Percentiles rank a stretch among this genome's conserved stretches.
Conservation (phyloP, 1,139 yeast species). For the Pichia sp. region DNA sequence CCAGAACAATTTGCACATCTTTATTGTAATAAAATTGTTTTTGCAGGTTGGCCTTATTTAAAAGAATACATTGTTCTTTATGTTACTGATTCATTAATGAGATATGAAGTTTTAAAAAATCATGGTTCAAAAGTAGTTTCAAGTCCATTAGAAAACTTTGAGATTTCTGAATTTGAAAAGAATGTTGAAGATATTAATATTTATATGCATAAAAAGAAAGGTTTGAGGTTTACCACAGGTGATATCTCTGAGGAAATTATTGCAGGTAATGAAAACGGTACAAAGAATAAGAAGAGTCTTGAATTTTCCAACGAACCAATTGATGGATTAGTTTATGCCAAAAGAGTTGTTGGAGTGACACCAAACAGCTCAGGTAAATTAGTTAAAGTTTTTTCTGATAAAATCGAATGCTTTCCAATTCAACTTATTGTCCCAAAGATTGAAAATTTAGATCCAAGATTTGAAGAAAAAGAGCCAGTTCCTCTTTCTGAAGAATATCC, state of each 20-base stretch:
- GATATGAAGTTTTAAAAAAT: conserved; percentile 39
- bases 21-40: conserved; percentile 54
- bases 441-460: conserved; percentile 67
- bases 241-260: conserved; percentile 14
- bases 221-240: conserved; percentile 20
- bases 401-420: conserved; percentile 57
- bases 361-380: conserved; percentile 67
- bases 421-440: conserved; percentile 78
- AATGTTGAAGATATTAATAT: conserved; percentile 19
- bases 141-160: conserved; percentile 34
- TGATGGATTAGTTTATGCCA: conserved; percentile 57
- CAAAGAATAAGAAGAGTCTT: conserved; percentile 29
- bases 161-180: conserved; percentile 24
- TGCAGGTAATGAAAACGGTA: conserved; percentile 35
- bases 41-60: conserved; percentile 84
- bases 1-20: conserved; percentile 56
- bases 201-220: conserved; percentile 19
- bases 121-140: conserved; percentile 33
- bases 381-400: conserved; percentile 55
- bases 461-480: conserved; percentile 61
- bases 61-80: conserved; percentile 70
- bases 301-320: conserved; percentile 28
- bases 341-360: conserved; percentile 71
- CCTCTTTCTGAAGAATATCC: conserved; percentile 85
- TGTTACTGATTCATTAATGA: conserved; percentile 50